Evolutionary conservation across 495 filamentous ascomycete species (phyloP), one percentile per base, ranked within the genome.

Genomic region (Stereocaulon alpinum): DNA sequence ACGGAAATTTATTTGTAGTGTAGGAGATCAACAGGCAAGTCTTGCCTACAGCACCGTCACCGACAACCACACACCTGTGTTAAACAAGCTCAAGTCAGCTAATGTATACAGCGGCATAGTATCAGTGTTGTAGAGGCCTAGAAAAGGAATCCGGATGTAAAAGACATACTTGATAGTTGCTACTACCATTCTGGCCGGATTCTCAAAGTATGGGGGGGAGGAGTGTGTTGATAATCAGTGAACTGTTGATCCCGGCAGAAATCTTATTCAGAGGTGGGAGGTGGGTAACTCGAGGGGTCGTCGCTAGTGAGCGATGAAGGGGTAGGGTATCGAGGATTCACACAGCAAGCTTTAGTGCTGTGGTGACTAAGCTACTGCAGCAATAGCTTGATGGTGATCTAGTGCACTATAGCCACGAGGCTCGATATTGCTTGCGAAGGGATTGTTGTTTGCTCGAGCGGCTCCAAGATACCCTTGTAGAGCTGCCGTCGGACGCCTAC

Each of bases 1-100:
- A 96, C 11, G 93, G 93, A 76, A 98, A 98, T 66, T 98, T 98
- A 80, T 98, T 98, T 63, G 93, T 98, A 44, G 93, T 98, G 76
- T 98, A 98, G 66, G 89, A 94, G 76, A 98, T 98, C 69, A 98
- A 82, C 56, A 98, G 83, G 74, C 93, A 98, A 48, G 93, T 98
- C 80, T 98, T 98, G 66, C 93, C 93, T 60, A 98, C 93, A 59
- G 93, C 93, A 90, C 93, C 93, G 73, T 98, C 93, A 72, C 93
- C 93, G 68, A 98, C 93, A 56, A 98, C 93, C 61, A 98, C 93
- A 78, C 93, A 98, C 73, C 91, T 96, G 67, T 22, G 67, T 20
- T 61, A 43, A 42, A 43, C 45, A 54, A 14, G 17, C 18, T n/a
- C 14, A 15, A 43, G 53, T 58, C n/a, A 57, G 47, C 48, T 18